Evolutionary conservation across 83 land plant genomes (phyloP).

Genomic region (Larix sibirica): DNA sequence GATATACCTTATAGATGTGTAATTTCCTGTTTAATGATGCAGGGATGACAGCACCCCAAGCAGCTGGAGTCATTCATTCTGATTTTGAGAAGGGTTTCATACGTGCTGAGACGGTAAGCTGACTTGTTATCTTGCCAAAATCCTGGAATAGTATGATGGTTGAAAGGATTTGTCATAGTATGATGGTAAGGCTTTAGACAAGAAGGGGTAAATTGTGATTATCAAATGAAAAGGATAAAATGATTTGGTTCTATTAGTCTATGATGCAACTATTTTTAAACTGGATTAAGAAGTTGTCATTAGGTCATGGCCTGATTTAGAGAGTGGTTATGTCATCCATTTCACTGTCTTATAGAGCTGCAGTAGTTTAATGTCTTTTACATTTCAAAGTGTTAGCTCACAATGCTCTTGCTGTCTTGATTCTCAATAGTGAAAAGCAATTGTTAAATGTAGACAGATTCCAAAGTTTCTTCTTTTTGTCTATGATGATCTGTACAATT

Average conservation of each 20-base stretch:
- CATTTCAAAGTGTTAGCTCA: neutral
- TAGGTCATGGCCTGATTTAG: neutral
- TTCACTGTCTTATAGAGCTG: neutral
- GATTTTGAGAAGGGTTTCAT: slow-evolving; percentile 99
- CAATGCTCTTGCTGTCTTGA: neutral
- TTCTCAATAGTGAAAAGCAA: neutral
- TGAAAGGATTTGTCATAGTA: neutral
- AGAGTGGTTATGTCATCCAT: neutral
- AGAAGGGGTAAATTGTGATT: neutral
- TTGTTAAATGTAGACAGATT: no score
- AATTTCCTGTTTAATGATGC: slow-evolving; percentile 15
- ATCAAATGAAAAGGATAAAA: neutral
- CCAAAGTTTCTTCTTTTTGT: no score
- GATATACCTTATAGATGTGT: neutral
- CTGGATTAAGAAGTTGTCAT: neutral
- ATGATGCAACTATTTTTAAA: neutral
- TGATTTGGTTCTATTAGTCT: neutral
- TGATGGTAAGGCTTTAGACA: neutral
- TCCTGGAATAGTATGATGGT: neutral
- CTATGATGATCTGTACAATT: no score
- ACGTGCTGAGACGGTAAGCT: slow-evolving; percentile 96
- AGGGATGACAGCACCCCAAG: slow-evolving; percentile 99
- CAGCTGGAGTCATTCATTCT: slow-evolving; percentile 98
- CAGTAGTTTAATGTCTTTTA: neutral
- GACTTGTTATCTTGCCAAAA: neutral